Evolutionary conservation across 768 basidiomycete species (phyloP), one percentile per base, ranked within the genome.

Genomic region (Leccinum truebloodii): DNA sequence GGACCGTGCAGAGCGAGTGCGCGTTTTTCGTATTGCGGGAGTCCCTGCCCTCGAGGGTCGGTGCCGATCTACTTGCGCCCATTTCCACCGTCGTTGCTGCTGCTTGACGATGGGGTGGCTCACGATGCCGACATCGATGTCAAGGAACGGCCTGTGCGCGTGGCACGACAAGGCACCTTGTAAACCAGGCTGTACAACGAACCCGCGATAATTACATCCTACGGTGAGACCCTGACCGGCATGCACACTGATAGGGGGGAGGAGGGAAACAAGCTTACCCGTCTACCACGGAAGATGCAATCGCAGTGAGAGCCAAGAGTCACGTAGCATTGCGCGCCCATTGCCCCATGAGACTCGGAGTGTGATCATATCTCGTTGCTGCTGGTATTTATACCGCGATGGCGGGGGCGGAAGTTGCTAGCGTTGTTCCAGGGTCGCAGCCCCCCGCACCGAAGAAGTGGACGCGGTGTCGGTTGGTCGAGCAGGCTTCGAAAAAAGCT

Each of bases 221-320:
- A 12, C 41, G 41, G 41, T 20, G 41, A 44, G 41, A 12, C 41
- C 41, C 41, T 44, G 41, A 44, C 41, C 18, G 41, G n/a, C 41
- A 18, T 18, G 18, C 18, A 35, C 14, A 37, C 5, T 2, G n/a
- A 44, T 44, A 44, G 41, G 52, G 41, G 34, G 34, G 34, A 8
- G 8, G 34, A 35, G 32, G 13, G 32, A 6, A 18, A 6, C 13
- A 28, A 10, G 55, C 67, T 57, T 48, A 63, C 64, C 13, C 35
- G 60, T 53, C 63, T 56, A 64, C 59, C 59, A 49, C 12, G 59
- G 52, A 37, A 60, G 59, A 32, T 52, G 18, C n/a, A 44, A 7
- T 34, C 50, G 18, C 57, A 34, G 32, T 37, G 41, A 7, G 44
- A 7, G 46, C 46, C 28, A 59, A 35, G 34, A 35, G 34, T 35